These are phyloP conservation scores for Populus deltoides DNA, from an alignment of 345 rosid genomes.

Conservation along the genomic window DNA sequence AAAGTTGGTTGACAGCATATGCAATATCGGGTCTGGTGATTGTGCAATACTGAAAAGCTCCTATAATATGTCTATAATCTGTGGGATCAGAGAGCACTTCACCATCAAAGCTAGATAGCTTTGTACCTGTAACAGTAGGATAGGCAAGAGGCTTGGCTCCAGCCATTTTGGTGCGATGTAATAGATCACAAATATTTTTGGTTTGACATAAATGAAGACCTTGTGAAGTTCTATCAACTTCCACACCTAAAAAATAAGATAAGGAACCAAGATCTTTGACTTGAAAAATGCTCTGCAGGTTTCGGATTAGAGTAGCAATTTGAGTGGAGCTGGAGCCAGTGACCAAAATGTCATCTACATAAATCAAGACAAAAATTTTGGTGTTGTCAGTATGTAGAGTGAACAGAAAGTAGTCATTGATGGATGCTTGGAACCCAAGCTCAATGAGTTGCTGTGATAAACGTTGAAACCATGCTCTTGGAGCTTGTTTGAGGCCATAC, in stretches of 20 bases:
- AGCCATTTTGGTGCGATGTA: not conserved
- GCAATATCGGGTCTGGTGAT: too few relatives aligned
- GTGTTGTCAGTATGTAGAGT: not conserved
- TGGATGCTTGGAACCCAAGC: not conserved
- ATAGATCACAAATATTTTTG: not conserved
- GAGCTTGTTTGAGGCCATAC: not conserved
- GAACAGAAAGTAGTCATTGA: not conserved
- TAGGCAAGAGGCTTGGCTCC: too few relatives aligned
- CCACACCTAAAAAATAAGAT: not conserved
- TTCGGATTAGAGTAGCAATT: not conserved
- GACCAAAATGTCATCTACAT: not conserved
- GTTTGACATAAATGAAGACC: not conserved
- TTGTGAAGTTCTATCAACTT: not conserved
- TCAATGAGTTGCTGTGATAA: not conserved
- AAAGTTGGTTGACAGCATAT: too few relatives aligned
- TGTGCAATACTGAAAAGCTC: too few relatives aligned
- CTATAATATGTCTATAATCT: too few relatives aligned
- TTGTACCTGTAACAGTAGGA: too few relatives aligned
- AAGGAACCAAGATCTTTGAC: not conserved
- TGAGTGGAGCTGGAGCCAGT: fast-evolving
- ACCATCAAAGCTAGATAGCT: too few relatives aligned
- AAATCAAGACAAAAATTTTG: not conserved
- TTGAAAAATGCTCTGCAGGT: not conserved
- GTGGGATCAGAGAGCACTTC: too few relatives aligned
- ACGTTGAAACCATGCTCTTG: not conserved